phyloP scores from a whole-genome alignment of 176 grass and related monocot genomes.

The Eragrostis nindensis region DNA sequence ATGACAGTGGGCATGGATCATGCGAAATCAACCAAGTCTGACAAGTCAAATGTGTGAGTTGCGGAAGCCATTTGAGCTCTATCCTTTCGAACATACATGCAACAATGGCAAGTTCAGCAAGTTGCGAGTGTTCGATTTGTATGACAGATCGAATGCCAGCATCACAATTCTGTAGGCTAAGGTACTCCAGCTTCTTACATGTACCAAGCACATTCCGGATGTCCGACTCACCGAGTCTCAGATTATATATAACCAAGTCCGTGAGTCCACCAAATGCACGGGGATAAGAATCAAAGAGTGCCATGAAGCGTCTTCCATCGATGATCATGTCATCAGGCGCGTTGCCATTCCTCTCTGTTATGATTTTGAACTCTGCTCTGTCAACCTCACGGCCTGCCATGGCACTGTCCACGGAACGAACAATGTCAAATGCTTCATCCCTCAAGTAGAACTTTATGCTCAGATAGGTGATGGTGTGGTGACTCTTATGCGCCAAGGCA shows the following conservation, averaged over 20 bases:
- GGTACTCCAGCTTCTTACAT: background rate
- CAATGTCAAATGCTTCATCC: too few relatives aligned
- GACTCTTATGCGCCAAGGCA: too few relatives aligned
- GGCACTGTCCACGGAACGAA: too few relatives aligned
- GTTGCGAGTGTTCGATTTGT: too few relatives aligned
- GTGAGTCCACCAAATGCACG: background rate
- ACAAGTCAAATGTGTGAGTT: background rate
- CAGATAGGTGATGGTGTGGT: too few relatives aligned
- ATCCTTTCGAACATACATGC: too few relatives aligned
- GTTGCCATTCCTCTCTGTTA: too few relatives aligned
- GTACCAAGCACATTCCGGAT: background rate
- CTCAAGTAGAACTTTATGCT: too few relatives aligned
- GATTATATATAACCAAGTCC: background rate
- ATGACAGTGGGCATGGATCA: background rate
- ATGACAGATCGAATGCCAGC: background rate
- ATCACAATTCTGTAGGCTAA: background rate
- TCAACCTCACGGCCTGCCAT: too few relatives aligned
- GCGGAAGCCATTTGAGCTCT: conserved; percentile 16
- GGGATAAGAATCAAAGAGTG: background rate
- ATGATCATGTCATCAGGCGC: too few relatives aligned
- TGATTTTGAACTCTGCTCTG: too few relatives aligned
- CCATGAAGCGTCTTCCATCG: background rate
- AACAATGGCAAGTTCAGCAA: background rate
- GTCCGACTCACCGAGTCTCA: background rate
- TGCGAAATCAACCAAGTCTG: background rate